Percentiles rank a stretch among this genome's conserved stretches.
Conservation (phyloP, 306 rosid genomes). For the Prunus davidiana region DNA sequence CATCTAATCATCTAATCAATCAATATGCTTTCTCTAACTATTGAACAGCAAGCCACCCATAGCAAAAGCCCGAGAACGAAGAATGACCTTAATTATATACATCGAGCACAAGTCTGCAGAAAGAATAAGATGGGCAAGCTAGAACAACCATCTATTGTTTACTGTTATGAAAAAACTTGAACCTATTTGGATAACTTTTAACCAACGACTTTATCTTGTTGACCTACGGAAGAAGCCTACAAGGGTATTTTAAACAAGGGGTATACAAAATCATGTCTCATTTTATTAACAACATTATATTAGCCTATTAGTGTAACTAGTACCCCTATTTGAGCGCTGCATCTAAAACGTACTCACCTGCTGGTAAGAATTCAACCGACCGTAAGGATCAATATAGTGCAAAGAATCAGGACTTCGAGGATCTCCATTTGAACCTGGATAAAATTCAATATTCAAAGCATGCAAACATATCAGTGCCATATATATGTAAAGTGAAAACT, state of each 20-base stretch:
- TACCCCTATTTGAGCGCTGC: neutral
- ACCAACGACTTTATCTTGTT: neutral
- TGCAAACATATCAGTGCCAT: neutral
- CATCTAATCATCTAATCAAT: neutral
- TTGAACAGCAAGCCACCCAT: neutral
- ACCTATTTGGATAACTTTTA: neutral
- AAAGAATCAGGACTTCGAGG: slow-evolving; percentile 56
- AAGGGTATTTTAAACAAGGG: neutral
- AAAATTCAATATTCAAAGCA: slow-evolving; percentile 19
- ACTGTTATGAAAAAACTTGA: neutral
- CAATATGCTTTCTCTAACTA: neutral
- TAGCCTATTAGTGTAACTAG: neutral
- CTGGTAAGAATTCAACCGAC: slow-evolving; percentile 74
- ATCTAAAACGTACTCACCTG: slow-evolving; percentile 40
- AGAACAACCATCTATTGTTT: neutral
- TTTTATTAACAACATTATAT: neutral
- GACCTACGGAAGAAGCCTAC: neutral
- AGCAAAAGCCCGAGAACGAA: neutral
- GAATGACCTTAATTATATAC: neutral
- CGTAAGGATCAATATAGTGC: slow-evolving; percentile 59
- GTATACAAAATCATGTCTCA: neutral
- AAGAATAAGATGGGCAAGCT: neutral
- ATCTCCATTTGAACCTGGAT: slow-evolving; percentile 80
- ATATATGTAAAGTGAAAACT: neutral
- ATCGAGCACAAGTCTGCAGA: neutral